Percentiles rank a stretch among this genome's conserved stretches.
Conservation (phyloP, 2,329 filamentous ascomycete species). For the Chalara sp. region DNA sequence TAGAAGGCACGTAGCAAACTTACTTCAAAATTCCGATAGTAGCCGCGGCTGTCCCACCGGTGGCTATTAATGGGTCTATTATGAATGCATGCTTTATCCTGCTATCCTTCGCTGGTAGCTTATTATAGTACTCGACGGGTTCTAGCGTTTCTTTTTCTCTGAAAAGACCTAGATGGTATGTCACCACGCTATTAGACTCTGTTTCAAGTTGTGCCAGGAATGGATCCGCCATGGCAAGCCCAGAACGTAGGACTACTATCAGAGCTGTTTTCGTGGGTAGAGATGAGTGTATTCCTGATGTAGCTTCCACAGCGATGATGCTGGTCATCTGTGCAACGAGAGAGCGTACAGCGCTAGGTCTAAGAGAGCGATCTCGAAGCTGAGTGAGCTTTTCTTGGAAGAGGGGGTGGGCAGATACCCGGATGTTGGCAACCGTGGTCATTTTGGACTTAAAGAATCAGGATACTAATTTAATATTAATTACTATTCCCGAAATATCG, state of each 20-base stretch:
- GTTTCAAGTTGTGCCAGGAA: background rate
- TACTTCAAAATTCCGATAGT: background rate
- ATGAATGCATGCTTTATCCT: background rate
- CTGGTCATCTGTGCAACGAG: no score
- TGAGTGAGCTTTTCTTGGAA: no score
- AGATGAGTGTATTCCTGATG: no score
- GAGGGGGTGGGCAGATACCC: no score
- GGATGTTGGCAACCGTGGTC: no score
- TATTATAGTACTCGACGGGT: background rate
- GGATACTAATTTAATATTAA: no score
- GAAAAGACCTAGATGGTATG: background rate
- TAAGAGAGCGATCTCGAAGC: no score
- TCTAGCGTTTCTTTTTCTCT: background rate
- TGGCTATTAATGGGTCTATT: background rate
- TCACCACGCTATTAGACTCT: background rate
- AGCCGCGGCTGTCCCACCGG: background rate
- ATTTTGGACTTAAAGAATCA: no score
- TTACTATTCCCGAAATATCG: no score
- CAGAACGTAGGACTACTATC: background rate
- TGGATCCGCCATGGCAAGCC: background rate
- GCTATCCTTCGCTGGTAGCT: background rate
- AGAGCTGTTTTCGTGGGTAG: background rate
- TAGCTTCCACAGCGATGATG: no score
- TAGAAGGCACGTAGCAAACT: background rate
- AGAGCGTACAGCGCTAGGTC: no score